Base-by-base conservation (phyloP, 2,329 filamentous ascomycete species). In the Graphium sp. region DNA sequence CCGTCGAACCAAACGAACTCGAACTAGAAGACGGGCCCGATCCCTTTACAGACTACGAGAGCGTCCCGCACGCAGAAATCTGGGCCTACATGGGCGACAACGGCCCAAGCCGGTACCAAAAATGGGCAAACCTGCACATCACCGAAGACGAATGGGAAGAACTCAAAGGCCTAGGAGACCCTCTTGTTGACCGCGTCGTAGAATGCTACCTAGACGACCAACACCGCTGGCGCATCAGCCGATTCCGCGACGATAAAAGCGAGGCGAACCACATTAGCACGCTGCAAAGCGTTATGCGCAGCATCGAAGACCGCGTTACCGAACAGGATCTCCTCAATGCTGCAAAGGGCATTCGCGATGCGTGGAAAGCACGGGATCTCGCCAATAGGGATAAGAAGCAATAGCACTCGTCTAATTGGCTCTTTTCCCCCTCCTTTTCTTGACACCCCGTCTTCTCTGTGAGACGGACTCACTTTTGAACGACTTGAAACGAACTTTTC, bases 231-330 rank as follows among this genome's bases (percentile, higher is more conserved):
- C 72, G 84, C 33, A 81, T 82, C 48, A 76, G 89, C 40, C 74
- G 85, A 18, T 87, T 94, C 51, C 68, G 89, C 29, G 85, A 95
- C 43, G 89, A 98, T 52, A 98, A 98, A 55, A 60, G 62, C 17
- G 78, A 93, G 39, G 84, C 81, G 0, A 98, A 98, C 44, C 85
- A 95, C 51, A 76, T 80, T 34, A 74, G 60, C 12, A 87, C 81
- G 0, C 82, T 94, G 2, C 61, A 74, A 16, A 91, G 79, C 46
- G 89, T 98, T 4, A 64, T 94, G 34, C 76, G 87, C 38, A 92
- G 82, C 50, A 95, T 98, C 40, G 66, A 73, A 35, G 83, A 94
- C 43, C 74, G 73, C 2, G 83, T 98, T 8, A 79, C 72, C 0
- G 73, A 93, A 51, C 63, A 80, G 32, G 84, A 98, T 44, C 60